phyloP scores from a whole-genome alignment of 192 early-diverging fungal genomes.

The Coemansia sp. region DNA sequence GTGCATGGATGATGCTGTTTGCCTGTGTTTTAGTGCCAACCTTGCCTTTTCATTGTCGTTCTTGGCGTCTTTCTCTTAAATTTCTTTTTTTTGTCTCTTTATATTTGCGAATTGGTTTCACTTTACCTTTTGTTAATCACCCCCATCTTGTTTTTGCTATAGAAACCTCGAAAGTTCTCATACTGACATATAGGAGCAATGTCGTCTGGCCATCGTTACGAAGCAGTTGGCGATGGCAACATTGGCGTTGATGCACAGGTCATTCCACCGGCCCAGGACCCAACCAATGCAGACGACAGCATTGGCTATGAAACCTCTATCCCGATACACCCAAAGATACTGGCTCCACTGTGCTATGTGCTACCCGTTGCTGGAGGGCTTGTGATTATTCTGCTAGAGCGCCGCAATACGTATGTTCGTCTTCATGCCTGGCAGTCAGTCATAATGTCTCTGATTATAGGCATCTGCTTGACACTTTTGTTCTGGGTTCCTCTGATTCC shows the following conservation, averaged over 20 bases:
- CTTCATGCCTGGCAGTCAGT: constrained; percentile 54
- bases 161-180: neutral
- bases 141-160: neutral
- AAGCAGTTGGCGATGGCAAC: constrained; percentile 49
- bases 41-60: too few species aligned
- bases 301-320: constrained; percentile 51
- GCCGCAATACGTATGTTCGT: constrained; percentile 48
- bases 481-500: constrained; percentile 47
- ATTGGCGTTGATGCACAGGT: constrained; percentile 49
- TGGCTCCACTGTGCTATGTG: constrained; percentile 51
- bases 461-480: constrained; percentile 31
- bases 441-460: constrained; percentile 26
- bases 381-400: constrained; percentile 40
- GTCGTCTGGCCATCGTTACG: constrained; percentile 44
- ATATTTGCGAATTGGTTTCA: neutral
- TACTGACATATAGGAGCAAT: constrained; percentile 9
- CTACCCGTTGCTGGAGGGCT: constrained; percentile 32
- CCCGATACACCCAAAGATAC: constrained; percentile 49
- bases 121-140: neutral
- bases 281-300: constrained; percentile 34
- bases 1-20: too few species aligned
- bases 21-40: too few species aligned
- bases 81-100: neutral
- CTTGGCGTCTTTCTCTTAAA: neutral
- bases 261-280: constrained; percentile 28